Base-by-base conservation (phyloP, 2,329 filamentous ascomycete species). In the Thelonectria blattea region DNA sequence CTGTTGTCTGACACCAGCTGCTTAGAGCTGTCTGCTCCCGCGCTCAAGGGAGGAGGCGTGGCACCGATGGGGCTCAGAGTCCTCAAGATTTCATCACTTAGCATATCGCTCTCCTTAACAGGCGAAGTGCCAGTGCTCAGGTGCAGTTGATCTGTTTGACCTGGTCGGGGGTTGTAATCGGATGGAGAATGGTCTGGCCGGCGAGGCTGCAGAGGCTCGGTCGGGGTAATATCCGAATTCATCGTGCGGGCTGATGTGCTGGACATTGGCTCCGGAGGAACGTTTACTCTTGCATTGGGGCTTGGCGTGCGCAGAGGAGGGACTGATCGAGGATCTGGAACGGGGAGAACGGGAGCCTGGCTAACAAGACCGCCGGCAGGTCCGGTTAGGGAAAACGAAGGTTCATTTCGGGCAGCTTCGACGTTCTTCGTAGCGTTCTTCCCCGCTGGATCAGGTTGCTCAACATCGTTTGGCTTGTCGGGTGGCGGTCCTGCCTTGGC, bases 11-110 rank as follows among this genome's bases (percentile, higher is more conserved):
- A 57, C n/a, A 67, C 52, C 9, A 71, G 61, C 12, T 59, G 59
- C 22, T 65, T 60, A 7, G 61, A 47, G 18, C 62, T 64, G 9
- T 66, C 64, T 14, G 58, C 62, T 17, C 60, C 56, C 27, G 64
- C 57, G 22, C 56, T 37, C 1, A 69, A 56, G 6, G 60, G 43
- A 10, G 27, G 30, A 39, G 68, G 45, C 30, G 47, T 63, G 15
- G 61, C 59, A 14, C 75, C 76, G 12, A 78, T 72, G 0, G 88
- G 83, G 56, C 82, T 88, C 2, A 93, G 78, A 43, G 87, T 90
- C 59, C 85, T 86, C 54, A 92, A 86, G 56, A 93, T 93, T 68
- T 93, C 91, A 60, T 91, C 88, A 27, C 87, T 83, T 48, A 93
- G 73, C 57, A 85, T 81, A 65, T 93, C 91, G 68, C 85, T 92